Evolutionary conservation across 441 rosid genomes (phyloP).

Genomic region (Gossypium trilobum): DNA sequence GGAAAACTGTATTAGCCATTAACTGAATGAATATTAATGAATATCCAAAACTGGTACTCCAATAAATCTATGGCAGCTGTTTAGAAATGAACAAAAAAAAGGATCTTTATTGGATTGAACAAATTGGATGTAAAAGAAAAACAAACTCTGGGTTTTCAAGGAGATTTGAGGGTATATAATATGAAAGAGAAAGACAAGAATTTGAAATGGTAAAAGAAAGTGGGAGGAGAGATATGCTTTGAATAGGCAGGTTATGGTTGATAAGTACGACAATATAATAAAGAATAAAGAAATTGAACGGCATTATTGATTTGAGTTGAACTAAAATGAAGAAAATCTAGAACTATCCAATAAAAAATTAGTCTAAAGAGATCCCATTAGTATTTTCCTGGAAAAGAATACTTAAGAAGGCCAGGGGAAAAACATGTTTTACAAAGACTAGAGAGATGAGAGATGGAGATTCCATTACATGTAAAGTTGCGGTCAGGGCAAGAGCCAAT

Average conservation of each 20-base stretch:
- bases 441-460: background rate
- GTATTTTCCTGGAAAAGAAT: background rate
- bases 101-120: background rate
- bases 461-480: background rate
- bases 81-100: background rate
- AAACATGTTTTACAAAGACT: background rate
- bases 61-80: background rate
- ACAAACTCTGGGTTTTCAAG: background rate
- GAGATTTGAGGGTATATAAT: conserved; percentile 1
- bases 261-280: background rate
- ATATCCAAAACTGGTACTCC: background rate
- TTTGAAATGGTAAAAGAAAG: conserved; percentile 19
- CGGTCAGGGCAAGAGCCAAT: background rate
- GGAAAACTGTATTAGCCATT: conserved; percentile 35
- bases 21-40: background rate
- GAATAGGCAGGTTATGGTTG: background rate
- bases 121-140: background rate
- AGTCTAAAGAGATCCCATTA: background rate
- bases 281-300: conserved; percentile 6
- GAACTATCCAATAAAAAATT: background rate
- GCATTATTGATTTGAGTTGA: background rate
- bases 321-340: background rate
- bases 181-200: background rate
- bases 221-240: conserved; percentile 16
- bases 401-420: background rate